Conservation (phyloP, 192 early-diverging fungal species). For the Backusella luteola region DNA sequence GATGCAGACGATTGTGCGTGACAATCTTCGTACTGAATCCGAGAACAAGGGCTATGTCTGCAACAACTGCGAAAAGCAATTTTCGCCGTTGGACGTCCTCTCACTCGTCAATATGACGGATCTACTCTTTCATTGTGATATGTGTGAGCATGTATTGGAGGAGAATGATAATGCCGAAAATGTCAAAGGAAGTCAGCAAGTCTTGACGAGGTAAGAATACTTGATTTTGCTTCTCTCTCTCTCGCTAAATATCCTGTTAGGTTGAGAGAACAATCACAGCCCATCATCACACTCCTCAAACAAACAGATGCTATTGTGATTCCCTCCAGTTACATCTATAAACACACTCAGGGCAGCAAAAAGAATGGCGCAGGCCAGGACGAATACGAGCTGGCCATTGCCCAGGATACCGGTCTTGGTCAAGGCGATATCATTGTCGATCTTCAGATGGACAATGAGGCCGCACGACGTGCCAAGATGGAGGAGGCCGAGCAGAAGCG, state of each 20-base stretch:
- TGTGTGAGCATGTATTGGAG: slow-evolving; percentile 52
- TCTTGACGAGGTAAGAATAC: slow-evolving; percentile 41
- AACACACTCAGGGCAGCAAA: slow-evolving; percentile 45
- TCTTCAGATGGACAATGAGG: slow-evolving; percentile 70
- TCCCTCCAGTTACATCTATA: slow-evolving; percentile 47
- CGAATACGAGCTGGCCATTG: slow-evolving; percentile 61
- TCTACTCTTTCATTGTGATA: slow-evolving; percentile 58
- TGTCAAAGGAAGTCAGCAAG: slow-evolving; percentile 51
- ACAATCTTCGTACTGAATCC: slow-evolving; percentile 61
- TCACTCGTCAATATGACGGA: slow-evolving; percentile 43
- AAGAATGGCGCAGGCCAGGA: slow-evolving; percentile 39
- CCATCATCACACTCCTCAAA: slow-evolving; percentile 71
- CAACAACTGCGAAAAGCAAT: slow-evolving; percentile 56
- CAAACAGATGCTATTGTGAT: slow-evolving; percentile 67
- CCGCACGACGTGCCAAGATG: slow-evolving; percentile 61
- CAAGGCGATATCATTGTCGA: slow-evolving; percentile 70
- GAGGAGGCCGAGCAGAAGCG: slow-evolving; percentile 64
- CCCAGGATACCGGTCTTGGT: slow-evolving; percentile 62
- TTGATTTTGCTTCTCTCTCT: neutral
- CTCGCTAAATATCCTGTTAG: slow-evolving; percentile 13
- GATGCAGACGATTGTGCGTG: slow-evolving; percentile 63
- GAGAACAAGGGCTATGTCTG: slow-evolving; percentile 73
- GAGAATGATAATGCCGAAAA: slow-evolving; percentile 67
- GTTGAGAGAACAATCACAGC: slow-evolving; percentile 68
- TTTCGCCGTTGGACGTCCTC: slow-evolving; percentile 60